Evolutionary conservation across 345 rosid genomes (phyloP).

Genomic region (Hibiscus mutabilis): DNA sequence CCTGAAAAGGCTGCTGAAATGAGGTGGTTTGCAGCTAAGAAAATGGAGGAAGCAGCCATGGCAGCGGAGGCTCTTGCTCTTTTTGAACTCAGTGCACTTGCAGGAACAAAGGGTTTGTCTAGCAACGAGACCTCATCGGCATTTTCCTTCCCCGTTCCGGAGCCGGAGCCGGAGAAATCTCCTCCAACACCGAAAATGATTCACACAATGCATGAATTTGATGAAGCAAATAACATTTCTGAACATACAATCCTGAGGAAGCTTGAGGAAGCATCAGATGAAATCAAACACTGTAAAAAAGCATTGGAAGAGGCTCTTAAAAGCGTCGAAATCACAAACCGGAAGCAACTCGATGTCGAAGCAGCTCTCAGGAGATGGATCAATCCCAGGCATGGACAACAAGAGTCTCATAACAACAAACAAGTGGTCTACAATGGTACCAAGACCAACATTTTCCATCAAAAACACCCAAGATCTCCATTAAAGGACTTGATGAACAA

Average conservation of each 20-base stretch:
- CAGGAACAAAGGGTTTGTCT: slow-evolving; percentile 56
- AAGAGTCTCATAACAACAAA: slow-evolving; percentile 10
- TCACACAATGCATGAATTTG: slow-evolving; percentile 22
- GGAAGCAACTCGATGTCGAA: slow-evolving; percentile 67
- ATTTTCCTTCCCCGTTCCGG: slow-evolving; percentile 20
- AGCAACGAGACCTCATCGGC: slow-evolving; percentile 31
- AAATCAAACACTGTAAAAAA: slow-evolving; percentile 60
- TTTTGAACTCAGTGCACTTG: slow-evolving; percentile 20
- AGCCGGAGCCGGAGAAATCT: neutral
- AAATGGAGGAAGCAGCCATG: slow-evolving; percentile 97
- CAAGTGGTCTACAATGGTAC: slow-evolving; percentile 24
- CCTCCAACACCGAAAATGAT: slow-evolving; percentile 17
- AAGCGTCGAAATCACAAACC: slow-evolving; percentile 61
- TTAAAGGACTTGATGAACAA: slow-evolving; percentile 28
- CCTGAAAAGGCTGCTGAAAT: slow-evolving; percentile 59
- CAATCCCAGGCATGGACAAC: slow-evolving; percentile 30
- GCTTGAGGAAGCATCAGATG: slow-evolving; percentile 72
- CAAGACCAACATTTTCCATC: slow-evolving; percentile 17
- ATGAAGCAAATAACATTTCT: slow-evolving; percentile 23
- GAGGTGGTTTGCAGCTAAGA: slow-evolving; percentile 80
- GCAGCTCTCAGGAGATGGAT: slow-evolving; percentile 66
- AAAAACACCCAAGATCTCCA: slow-evolving; percentile 24
- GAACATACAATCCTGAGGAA: slow-evolving; percentile 50
- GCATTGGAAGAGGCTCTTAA: slow-evolving; percentile 68
- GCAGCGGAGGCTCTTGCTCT: slow-evolving; percentile 92